Conservation (phyloP, 139 green algal species). For the Chlorella sp. region DNA sequence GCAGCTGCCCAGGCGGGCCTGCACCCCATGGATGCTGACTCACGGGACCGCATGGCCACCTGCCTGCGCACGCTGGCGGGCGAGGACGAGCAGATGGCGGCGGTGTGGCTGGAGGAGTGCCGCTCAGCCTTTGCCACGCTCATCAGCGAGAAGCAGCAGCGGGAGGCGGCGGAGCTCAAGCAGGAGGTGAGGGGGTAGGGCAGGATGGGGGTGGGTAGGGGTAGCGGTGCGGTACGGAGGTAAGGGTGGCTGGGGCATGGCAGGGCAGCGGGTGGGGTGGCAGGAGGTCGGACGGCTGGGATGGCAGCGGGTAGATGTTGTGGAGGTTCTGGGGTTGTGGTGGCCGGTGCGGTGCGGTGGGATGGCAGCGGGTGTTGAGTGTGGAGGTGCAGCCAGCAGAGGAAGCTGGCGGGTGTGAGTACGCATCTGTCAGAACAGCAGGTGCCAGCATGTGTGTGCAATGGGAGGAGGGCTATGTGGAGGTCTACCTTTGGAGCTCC, state of each 20-base stretch:
- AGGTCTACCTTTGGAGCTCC: too few species aligned
- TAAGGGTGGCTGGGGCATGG: not conserved
- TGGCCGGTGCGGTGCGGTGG: too few species aligned
- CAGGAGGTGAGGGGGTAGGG: constrained; percentile 8
- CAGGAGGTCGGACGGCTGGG: not conserved
- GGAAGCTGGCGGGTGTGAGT: too few species aligned
- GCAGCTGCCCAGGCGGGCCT: constrained; percentile 27
- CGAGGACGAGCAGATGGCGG: constrained; percentile 31
- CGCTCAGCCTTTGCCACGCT: constrained; percentile 79
- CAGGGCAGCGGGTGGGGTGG: too few species aligned
- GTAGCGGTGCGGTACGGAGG: too few species aligned
- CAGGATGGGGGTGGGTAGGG: too few species aligned
- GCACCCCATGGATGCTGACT: constrained; percentile 83
- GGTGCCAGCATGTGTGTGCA: too few species aligned
- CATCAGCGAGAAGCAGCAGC: constrained; percentile 73
- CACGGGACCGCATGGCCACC: constrained; percentile 78
- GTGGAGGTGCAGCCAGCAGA: too few species aligned
- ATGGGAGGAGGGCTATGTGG: too few species aligned
- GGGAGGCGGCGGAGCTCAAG: constrained; percentile 75
- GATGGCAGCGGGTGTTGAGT: too few species aligned
- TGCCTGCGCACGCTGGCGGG: constrained; percentile 69
- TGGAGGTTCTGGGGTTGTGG: not conserved
- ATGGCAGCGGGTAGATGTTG: not conserved
- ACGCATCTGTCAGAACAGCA: too few species aligned
- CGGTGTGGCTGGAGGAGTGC: constrained; percentile 88